Evolutionary conservation across 768 basidiomycete genomes (phyloP).

Genomic region (Lactarius hengduanensis): DNA sequence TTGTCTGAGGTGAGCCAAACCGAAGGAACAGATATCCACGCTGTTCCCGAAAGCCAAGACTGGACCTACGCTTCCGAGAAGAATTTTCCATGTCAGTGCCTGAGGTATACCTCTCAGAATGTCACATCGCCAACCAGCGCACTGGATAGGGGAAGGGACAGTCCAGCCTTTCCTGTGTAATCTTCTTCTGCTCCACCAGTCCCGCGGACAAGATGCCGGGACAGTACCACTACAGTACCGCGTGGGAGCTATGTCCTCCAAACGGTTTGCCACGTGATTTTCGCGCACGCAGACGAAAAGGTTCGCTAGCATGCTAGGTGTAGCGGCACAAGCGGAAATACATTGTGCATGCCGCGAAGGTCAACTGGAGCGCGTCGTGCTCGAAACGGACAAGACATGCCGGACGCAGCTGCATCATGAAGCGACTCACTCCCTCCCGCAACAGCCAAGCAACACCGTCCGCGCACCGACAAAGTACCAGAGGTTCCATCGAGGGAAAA

Average conservation of each 20-base stretch:
- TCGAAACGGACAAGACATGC: slow-evolving; percentile 49
- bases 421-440: no score
- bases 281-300: slow-evolving; percentile 59
- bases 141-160: not conserved
- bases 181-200: not conserved
- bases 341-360: not conserved
- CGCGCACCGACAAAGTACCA: no score
- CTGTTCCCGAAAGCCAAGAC: not conserved
- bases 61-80: not conserved
- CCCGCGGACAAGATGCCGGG: slow-evolving; percentile 43
- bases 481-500: slow-evolving; percentile 50
- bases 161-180: not conserved
- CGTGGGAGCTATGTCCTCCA: slow-evolving; percentile 61
- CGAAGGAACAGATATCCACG: no score
- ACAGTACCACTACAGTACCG: slow-evolving; percentile 57
- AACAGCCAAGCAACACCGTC: no score
- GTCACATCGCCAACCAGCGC: slow-evolving; percentile 2
- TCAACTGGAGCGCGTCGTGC: slow-evolving; percentile 39
- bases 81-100: slow-evolving; percentile 5
- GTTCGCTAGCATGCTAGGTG: slow-evolving; percentile 60
- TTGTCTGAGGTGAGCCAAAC: no score
- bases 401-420: no score
- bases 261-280: slow-evolving; percentile 64
- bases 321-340: slow-evolving; percentile 44
- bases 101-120: slow-evolving; percentile 10